Conservation (phyloP, 192 early-diverging fungal genomes). For the Podila verticillata region DNA sequence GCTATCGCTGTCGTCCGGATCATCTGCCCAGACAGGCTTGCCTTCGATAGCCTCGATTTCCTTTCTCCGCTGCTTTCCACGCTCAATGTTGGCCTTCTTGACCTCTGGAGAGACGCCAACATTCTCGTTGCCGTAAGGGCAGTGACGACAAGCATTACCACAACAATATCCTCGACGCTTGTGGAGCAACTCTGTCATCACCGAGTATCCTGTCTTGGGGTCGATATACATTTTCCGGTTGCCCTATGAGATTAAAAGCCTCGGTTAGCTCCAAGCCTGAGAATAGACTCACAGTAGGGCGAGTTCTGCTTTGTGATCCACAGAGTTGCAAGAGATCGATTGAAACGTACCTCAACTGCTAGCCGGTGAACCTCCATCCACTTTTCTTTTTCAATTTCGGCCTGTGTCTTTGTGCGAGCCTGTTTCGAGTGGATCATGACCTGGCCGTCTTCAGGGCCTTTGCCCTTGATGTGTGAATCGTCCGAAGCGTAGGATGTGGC, state of each 20-base stretch:
- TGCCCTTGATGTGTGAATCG: constrained; percentile 4
- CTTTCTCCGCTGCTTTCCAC: constrained; percentile 34
- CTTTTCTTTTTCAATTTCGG: constrained; percentile 38
- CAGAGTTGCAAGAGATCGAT: not conserved
- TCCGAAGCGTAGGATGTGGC: not conserved
- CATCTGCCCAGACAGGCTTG: constrained; percentile 49
- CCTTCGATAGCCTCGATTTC: constrained; percentile 46
- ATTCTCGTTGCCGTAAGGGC: constrained; percentile 66
- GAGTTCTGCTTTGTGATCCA: too few species aligned
- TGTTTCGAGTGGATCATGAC: constrained; percentile 33
- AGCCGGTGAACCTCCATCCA: constrained; percentile 42
- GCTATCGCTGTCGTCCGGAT: constrained; percentile 26
- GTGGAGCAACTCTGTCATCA: constrained; percentile 72
- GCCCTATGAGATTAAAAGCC: constrained; percentile 15
- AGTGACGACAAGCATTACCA: constrained; percentile 74
- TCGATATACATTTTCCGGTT: constrained; percentile 66
- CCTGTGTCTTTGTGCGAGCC: constrained; percentile 26
- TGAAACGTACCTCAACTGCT: constrained; percentile 42
- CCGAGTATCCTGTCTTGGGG: constrained; percentile 71
- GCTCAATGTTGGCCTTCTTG: constrained; percentile 35
- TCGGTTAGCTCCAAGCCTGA: not conserved
- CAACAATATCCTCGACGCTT: constrained; percentile 70
- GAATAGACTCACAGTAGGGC: not conserved
- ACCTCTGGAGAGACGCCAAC: constrained; percentile 66
- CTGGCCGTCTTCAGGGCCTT: constrained; percentile 12